Base-by-base conservation (phyloP, 331 rosid species). In the Erythrophleum ivorense region DNA sequence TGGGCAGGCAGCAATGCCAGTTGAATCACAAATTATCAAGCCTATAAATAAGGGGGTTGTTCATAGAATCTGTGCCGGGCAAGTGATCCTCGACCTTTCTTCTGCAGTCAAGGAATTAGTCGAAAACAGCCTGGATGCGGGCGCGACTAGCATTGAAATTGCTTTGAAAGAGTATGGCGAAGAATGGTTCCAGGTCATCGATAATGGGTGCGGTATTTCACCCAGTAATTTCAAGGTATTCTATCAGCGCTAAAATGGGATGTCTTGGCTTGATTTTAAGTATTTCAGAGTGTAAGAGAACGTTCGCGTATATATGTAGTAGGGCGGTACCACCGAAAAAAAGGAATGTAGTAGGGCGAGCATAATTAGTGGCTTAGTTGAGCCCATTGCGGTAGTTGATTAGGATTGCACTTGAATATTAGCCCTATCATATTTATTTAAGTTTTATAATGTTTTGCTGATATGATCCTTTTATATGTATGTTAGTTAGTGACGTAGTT, bases 61-160 rank as follows among this genome's bases (percentile, higher is more conserved):
- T 70, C 94, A 95, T 87, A 78, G 94, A 76, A 95, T 95, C 73
- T 93, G 97, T 78, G 83, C 98, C 9, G 99, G 98, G 40, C 99
- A 93, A 76, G 99, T 95, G 18, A 95, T 95, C 83, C 84, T 92
- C 15, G 98, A 95, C 85, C 97, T 95, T 82, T 85, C 97, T 18
- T 91, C 99, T 52, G 98, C 99, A 18, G 94, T 95, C 48, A 95
- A 95, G 79, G 99, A 95, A 57, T 83, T 95, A 71, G 97, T 95
- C 82, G 99, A 95, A 81, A 95, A 95, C 85, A 93, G 99, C 91
- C 82, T 95, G 80, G 99, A 95, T 73, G 94, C 99, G 63, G 91
- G 92, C 75, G 91, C 98, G 79, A 91, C 98, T 76, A 68, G 88
- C 91, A 82, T 95, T 76, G 99, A 93, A 81, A 88, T 95, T 75